phyloP scores from a whole-genome alignment of 495 filamentous ascomycete species.

The Aspergillus coremiiformis region DNA sequence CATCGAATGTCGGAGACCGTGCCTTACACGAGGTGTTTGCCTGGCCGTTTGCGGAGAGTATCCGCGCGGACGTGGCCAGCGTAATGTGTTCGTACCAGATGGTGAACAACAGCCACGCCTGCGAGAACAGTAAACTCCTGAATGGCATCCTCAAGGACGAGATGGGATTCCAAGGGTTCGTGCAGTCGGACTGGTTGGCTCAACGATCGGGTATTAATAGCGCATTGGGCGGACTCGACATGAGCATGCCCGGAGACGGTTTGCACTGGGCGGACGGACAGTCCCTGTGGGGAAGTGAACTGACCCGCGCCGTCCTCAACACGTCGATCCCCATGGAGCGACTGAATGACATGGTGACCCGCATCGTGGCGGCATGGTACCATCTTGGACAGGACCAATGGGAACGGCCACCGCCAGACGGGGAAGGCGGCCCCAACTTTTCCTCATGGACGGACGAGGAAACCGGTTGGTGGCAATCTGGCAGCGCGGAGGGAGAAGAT shows the following conservation, averaged over 20 bases:
- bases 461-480: slow-evolving; percentile 56
- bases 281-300: slow-evolving; percentile 70
- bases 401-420: slow-evolving; percentile 46
- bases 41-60: slow-evolving; percentile 84
- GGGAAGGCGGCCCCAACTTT: slow-evolving; percentile 75
- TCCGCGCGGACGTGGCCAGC: slow-evolving; percentile 79
- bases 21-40: slow-evolving; percentile 77
- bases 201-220: slow-evolving; percentile 74
- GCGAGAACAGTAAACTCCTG: slow-evolving; percentile 83
- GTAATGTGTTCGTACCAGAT: slow-evolving; percentile 88
- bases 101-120: slow-evolving; percentile 87
- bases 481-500: slow-evolving; percentile 48
- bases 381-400: slow-evolving; percentile 76
- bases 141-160: slow-evolving; percentile 95
- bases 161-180: slow-evolving; percentile 88
- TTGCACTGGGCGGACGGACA: slow-evolving; percentile 66
- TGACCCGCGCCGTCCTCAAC: slow-evolving; percentile 75
- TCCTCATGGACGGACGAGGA: slow-evolving; percentile 78
- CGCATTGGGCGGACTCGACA: slow-evolving; percentile 79
- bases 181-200: slow-evolving; percentile 90
- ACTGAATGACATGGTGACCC: slow-evolving; percentile 88
- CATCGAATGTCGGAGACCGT: slow-evolving; percentile 76
- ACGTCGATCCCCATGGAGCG: slow-evolving; percentile 73
- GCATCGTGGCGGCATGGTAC: slow-evolving; percentile 90
- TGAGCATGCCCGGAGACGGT: slow-evolving; percentile 95